Evolutionary conservation across 495 filamentous ascomycete genomes (phyloP).

Genomic region (Penicillium dipodomyicola): DNA sequence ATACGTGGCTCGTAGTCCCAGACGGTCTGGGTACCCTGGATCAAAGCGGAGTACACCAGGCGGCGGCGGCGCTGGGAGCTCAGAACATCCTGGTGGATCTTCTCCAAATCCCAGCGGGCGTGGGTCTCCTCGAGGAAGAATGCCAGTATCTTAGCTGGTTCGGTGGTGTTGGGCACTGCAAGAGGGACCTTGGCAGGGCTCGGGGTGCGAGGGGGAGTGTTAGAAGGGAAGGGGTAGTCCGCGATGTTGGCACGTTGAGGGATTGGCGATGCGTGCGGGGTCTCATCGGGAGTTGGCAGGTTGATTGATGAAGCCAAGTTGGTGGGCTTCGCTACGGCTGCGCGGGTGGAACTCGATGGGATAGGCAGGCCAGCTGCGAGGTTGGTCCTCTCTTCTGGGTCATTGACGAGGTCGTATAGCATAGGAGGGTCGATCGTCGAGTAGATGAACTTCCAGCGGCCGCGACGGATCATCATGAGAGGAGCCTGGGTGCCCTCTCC

Average conservation of each 20-base stretch:
- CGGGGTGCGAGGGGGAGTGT: conserved; percentile 40
- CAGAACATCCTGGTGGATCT: conserved; percentile 66
- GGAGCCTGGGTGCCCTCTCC: conserved; percentile 83
- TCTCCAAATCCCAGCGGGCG: conserved; percentile 69
- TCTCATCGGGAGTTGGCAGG: conserved; percentile 43
- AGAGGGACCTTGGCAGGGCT: conserved; percentile 35
- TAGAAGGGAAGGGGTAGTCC: conserved; percentile 40
- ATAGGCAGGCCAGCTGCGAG: conserved; percentile 50
- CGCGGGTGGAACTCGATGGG: conserved; percentile 12
- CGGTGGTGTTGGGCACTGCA: conserved; percentile 39
- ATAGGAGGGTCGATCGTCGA: conserved; percentile 77
- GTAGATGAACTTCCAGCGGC: conserved; percentile 78
- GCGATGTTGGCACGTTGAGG: conserved; percentile 28
- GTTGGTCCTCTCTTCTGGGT: conserved; percentile 73
- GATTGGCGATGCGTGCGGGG: conserved; percentile 33
- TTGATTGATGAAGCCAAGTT: conserved; percentile 20
- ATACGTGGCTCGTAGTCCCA: conserved; percentile 80
- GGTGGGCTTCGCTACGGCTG: conserved; percentile 16
- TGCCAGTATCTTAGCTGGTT: conserved; percentile 46
- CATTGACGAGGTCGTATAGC: conserved; percentile 69
- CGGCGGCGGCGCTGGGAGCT: conserved; percentile 67
- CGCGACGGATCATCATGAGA: conserved; percentile 86
- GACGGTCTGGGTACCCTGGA: conserved; percentile 60
- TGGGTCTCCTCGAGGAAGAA: conserved; percentile 65
- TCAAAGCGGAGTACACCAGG: conserved; percentile 72